Percentiles rank a stretch among this genome's conserved stretches.
phyloP scores from a whole-genome alignment of 441 rosid species.

The Corymbia calophylla region DNA sequence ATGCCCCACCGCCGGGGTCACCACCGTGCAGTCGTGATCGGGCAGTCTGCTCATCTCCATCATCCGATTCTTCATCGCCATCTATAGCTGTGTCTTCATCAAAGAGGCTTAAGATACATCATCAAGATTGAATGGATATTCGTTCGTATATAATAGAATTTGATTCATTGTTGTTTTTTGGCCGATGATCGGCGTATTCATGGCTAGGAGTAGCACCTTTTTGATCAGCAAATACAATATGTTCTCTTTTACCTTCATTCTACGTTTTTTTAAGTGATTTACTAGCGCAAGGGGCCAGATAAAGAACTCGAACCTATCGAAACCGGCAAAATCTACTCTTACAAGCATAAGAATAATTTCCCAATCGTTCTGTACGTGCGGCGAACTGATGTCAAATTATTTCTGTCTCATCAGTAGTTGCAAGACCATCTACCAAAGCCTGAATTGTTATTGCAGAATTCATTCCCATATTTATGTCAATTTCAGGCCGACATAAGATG shows the following conservation, averaged over 20 bases:
- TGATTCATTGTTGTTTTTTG: not conserved
- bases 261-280: not conserved
- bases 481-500: not conserved
- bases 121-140: not conserved
- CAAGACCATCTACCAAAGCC: not conserved
- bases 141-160: not conserved
- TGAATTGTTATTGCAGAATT: not conserved
- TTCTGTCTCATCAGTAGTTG: not conserved
- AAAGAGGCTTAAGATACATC: constrained; percentile 20
- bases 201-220: not conserved
- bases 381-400: not conserved
- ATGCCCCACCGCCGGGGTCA: not conserved
- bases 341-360: not conserved
- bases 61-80: not conserved
- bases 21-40: not conserved
- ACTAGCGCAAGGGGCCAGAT: not conserved
- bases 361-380: not conserved
- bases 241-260: not conserved
- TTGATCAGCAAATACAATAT: not conserved
- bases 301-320: not conserved
- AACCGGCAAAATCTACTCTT: not conserved
- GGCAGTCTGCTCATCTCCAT: not conserved
- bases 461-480: not conserved
- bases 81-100: not conserved
- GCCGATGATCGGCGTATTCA: not conserved